A percentile compares a stretch with the other conserved stretches of the same genome.
Evolutionary conservation across 495 filamentous ascomycete genomes (phyloP).

Genomic region (Coniosporium apollinis): DNA sequence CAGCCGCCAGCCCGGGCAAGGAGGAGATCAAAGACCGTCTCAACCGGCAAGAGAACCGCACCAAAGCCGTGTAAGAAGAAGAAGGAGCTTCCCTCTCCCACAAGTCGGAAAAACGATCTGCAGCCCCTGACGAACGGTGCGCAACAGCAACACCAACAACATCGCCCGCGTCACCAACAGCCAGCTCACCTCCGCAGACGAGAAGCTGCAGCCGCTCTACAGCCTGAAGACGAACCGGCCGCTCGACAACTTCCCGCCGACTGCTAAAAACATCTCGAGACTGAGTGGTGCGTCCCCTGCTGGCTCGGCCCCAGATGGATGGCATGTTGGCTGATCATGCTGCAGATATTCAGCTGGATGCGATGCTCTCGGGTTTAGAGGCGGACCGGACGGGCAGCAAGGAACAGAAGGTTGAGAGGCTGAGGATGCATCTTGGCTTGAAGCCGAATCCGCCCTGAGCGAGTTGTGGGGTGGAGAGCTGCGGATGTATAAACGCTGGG

Average conservation of each 20-base stretch:
- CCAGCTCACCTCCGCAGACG: slow-evolving; percentile 8
- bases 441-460: slow-evolving; percentile 12
- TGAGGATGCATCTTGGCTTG: slow-evolving; percentile 12
- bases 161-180: slow-evolving; percentile 15
- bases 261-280: slow-evolving; percentile 11
- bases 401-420: slow-evolving; percentile 8
- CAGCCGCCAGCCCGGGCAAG: background rate
- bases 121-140: too few relatives aligned
- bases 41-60: slow-evolving; percentile 11
- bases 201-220: slow-evolving; percentile 9
- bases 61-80: too few relatives aligned
- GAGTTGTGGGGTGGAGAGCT: too few relatives aligned
- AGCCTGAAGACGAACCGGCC: slow-evolving; percentile 13
- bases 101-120: too few relatives aligned
- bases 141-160: slow-evolving; percentile 15
- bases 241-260: slow-evolving; percentile 11
- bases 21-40: slow-evolving; percentile 5
- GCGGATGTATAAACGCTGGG: too few relatives aligned
- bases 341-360: slow-evolving; percentile 3
- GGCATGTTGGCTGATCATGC: background rate
- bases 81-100: too few relatives aligned
- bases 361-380: slow-evolving; percentile 10
- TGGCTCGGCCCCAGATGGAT: too few relatives aligned
- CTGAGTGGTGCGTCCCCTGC: slow-evolving; percentile 6
- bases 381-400: slow-evolving; percentile 10